Base-by-base conservation (phyloP, 139 green algal genomes). In the Micractinium conductrix region DNA sequence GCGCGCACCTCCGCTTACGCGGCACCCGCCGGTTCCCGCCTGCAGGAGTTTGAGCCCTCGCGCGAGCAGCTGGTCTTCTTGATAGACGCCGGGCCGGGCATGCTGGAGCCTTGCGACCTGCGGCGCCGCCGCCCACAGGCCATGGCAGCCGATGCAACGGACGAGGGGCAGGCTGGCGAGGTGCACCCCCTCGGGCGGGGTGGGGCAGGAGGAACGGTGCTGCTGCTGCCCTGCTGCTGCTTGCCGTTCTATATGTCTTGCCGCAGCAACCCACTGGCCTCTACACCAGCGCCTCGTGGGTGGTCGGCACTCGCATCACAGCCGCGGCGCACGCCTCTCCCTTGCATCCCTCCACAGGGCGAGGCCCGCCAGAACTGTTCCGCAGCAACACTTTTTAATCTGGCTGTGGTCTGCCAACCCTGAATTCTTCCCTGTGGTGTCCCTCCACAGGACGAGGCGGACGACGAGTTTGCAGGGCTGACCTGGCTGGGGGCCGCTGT, bases 11-110 rank as follows among this genome's bases (percentile, higher is more conserved):
- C 8, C 53, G 19, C 53, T 16, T 21, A 4, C 7, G 5, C 16
- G 9, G 35, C 12, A 35, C 24, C 10, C 21, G 12, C 53, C 35
- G 35, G 3, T 70, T 6, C 30, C 6, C 75, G 8, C 55, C 58
- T 10, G 65, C 83, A 87, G 73, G 83, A 87, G 9, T 35, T 37
- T 50, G 33, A 42, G 43, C 43, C 44, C 42, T 70, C 38, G 62
- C 73, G 65, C 37, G 86, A 88, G 55, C 81, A 86, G 33, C 12
- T 88, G 19, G 44, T 90, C 8, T 87, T 90, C 38, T 82, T 90
- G 9, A 88, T 90, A 14, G 86, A 90, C 22, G 82, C 86, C 21
- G 74, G 80, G 35, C 62, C 78, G 30, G 26, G 42, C 30, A 90
- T 90, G 86, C 68, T 80, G 40, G 48, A 80, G n/a, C 81, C 81